Base-by-base conservation (phyloP, 1,139 yeast genomes). In the Candida labiduridarum region DNA sequence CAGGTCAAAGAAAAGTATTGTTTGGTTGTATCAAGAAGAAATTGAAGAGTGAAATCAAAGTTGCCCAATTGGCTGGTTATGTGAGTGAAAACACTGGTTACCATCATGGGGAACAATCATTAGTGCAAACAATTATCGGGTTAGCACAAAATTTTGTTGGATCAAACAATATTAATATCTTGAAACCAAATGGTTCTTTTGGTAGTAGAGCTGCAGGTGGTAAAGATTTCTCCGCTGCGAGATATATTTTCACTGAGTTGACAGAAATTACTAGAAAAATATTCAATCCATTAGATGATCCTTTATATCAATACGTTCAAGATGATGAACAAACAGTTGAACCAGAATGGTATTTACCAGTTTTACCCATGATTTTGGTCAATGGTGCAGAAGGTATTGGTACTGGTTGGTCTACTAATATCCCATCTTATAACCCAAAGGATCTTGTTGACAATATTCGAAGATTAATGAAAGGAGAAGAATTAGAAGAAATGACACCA, bases 311-410 rank as follows among this genome's bases (percentile, higher is more conserved):
- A 0, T 94, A 94, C 65, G 76, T 91, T 54, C 94, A 90, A 65
- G 99, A 92, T 66, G 99, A 95, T 70, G 98, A 91, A 60, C 85
- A 83, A 59, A 85, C 95, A 0, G 96, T 94, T 19, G 99, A 95
- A 66, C 99, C 99, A 0, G 92, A 89, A 62, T 90, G 96, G 94
- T 95, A 91, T 66, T 75, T 89, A 35, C 99, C 99, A 1, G 84
- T 95, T 22, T 62, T 95, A 46, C 99, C 99, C 4, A 89, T 91
- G 91, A 66, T 94, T 31, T 76, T 95, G 54, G 96, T 95, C 7
- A 95, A 95, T 65, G 99, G 99, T 51, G 80, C 95, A 9, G 99
- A 95, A 70, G 99, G 99, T 72, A 95, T 95, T 67, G 99, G 99
- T 58, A 92, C 99, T 46, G 99, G 99, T 59, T 95, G 99, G 98